Percentiles rank a stretch among this genome's conserved stretches.
phyloP scores from a whole-genome alignment of 148 eudicot genomes.

The Simmondsia chinensis region DNA sequence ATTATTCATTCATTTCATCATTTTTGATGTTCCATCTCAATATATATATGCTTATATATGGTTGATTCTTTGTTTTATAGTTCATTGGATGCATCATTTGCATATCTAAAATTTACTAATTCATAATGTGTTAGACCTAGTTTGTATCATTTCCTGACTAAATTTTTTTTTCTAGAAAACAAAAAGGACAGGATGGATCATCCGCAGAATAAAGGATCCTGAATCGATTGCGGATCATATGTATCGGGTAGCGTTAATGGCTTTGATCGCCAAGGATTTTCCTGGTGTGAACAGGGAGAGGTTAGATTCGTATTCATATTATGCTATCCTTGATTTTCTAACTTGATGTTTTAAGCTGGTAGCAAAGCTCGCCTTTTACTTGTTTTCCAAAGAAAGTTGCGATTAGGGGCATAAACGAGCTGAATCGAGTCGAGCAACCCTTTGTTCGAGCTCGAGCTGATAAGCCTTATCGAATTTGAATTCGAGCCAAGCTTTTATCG shows the following conservation, averaged over 20 bases:
- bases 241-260: conserved; percentile 97
- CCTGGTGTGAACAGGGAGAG: conserved; percentile 87
- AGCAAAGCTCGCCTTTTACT: too few relatives aligned
- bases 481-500: too few relatives aligned
- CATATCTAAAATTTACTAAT: neutral
- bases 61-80: too few relatives aligned
- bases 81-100: neutral
- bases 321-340: neutral
- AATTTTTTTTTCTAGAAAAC: conserved; percentile 43
- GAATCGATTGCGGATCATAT: conserved; percentile 99
- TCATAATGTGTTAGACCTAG: too few relatives aligned
- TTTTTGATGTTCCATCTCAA: neutral
- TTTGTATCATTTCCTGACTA: neutral
- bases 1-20: too few relatives aligned
- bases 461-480: too few relatives aligned
- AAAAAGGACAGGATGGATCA: conserved; percentile 92
- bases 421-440: too few relatives aligned
- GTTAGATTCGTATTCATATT: conserved; percentile 18
- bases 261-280: conserved; percentile 71
- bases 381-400: too few relatives aligned
- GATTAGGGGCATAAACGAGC: too few relatives aligned
- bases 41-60: neutral
- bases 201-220: conserved; percentile 81
- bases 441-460: too few relatives aligned
- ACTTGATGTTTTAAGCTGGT: neutral